Evolutionary conservation across 495 filamentous ascomycete species (phyloP), one percentile per base, ranked within the genome.

Genomic region (Bryoglossum gracile): DNA sequence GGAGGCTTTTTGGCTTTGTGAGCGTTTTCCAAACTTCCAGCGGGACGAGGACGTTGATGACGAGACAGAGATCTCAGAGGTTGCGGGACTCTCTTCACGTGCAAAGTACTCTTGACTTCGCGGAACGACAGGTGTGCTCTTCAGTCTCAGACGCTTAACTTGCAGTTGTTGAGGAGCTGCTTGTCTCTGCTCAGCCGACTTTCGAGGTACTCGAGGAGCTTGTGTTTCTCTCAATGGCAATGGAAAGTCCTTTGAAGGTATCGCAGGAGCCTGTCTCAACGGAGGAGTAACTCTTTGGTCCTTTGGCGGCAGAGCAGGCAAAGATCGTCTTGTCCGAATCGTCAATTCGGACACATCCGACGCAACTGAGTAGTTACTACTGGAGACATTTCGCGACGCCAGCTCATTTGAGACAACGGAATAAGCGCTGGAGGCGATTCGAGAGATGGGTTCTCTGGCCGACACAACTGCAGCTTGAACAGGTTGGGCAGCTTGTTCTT

Each of bases 41-140:
- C 30, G 30, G 11, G 43, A 46, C 3, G 28, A 35, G 8, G 36
- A 39, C 2, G 21, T 41, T 6, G 47, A 50, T 25, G 30, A 43
- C 2, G 22, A 11, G 11, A 26, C n/a, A 25, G 43, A 40, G 17
- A 25, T 24, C 17, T 30, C 18, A 1, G 48, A 51, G 6, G 13
- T 11, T 10, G 8, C 16, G 4, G 41, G 22, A 37, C 32, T 51
- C 10, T n/a, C 33, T 28, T 51, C 46, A 5, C 35, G 11, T n/a
- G n/a, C n/a, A 18, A 17, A 14, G 3, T 9, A 23, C 26, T 13
- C 26, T 30, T 30, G 26, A 30, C 6, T 6, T 3, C 21, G 40
- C 16, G 40, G 38, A 17, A 51, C 16, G 2, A 35, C 50, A 8
- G 50, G 50, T 16, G 46, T 21, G 23, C 42, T 52, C 23, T 52